These are phyloP conservation scores for Dalbergia cultrata DNA, from an alignment of 306 rosid genomes.

Conservation along the genomic window DNA sequence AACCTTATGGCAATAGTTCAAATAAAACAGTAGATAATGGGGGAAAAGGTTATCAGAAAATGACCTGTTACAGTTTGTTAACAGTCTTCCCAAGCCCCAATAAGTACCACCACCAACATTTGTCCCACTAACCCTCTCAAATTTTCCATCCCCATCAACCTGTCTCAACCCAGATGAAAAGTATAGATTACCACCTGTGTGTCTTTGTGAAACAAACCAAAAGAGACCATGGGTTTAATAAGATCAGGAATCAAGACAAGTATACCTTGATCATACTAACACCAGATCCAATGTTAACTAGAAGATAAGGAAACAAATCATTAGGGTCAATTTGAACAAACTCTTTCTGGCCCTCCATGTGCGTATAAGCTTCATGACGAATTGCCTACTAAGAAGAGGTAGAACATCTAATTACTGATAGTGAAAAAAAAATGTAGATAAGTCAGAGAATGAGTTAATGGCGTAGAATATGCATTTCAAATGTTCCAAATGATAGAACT, in stretches of 20 bases:
- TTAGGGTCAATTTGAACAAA: slow-evolving; percentile 83
- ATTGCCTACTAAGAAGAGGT: slow-evolving; percentile 81
- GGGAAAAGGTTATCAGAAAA: slow-evolving; percentile 26
- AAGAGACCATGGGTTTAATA: slow-evolving; percentile 39
- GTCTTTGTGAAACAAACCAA: slow-evolving; percentile 29
- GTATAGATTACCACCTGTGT: slow-evolving; percentile 28
- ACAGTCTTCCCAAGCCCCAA: slow-evolving; percentile 90
- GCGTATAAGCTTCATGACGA: slow-evolving; percentile 96
- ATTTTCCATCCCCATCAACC: slow-evolving; percentile 94
- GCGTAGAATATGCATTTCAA: not conserved
- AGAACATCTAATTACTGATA: slow-evolving; percentile 44
- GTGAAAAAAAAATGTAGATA: not conserved
- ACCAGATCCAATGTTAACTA: slow-evolving; percentile 90
- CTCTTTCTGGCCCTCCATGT: slow-evolving; percentile 85
- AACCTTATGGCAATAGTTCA: slow-evolving; percentile 37
- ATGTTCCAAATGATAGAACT: slow-evolving; percentile 5
- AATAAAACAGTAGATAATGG: slow-evolving; percentile 25
- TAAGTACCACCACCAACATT: slow-evolving; percentile 96
- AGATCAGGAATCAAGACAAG: slow-evolving; percentile 26
- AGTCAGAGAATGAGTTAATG: slow-evolving; percentile 26
- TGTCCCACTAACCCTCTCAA: slow-evolving; percentile 89
- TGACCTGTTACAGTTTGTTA: slow-evolving; percentile 87
- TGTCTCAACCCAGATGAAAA: slow-evolving; percentile 45
- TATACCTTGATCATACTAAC: slow-evolving; percentile 90
- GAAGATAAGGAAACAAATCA: slow-evolving; percentile 84